A percentile compares a stretch with the other conserved stretches of the same genome.
These are phyloP conservation scores for Camellia sinensis DNA, from an alignment of 148 eudicot species.

Conservation along the genomic window DNA sequence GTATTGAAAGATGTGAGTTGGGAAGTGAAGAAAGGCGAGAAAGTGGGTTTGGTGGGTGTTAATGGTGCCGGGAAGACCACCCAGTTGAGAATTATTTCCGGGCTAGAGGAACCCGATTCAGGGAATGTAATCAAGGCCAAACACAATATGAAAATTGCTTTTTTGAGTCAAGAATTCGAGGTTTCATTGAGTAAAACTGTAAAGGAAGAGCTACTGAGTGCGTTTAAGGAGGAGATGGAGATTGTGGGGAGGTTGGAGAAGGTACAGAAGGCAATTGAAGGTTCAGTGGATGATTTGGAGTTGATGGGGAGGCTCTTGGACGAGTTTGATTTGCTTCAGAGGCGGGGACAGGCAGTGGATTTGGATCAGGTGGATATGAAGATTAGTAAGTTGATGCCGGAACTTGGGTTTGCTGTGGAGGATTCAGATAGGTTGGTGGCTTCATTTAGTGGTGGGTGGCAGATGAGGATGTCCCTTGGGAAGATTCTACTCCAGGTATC, in stretches of 20 bases:
- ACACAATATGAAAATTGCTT: constrained; percentile 78
- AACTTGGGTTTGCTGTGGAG: constrained; percentile 79
- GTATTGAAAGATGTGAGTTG: constrained; percentile 76
- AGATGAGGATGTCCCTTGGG: constrained; percentile 99
- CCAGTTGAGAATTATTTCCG: constrained; percentile 88
- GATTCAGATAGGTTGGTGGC: constrained; percentile 94
- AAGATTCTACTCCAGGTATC: constrained; percentile 94
- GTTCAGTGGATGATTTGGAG: constrained; percentile 82
- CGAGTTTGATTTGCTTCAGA: constrained; percentile 91
- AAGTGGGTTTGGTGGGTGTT: constrained; percentile 92
- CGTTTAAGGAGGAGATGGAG: constrained; percentile 91
- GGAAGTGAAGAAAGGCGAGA: constrained; percentile 97
- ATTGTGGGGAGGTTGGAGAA: constrained; percentile 70
- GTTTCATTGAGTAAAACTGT: constrained; percentile 74
- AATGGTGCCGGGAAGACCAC: constrained; percentile 99
- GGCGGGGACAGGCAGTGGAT: constrained; percentile 72
- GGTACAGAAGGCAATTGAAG: constrained; percentile 90
- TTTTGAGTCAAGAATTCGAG: constrained; percentile 94
- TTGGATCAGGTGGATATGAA: constrained; percentile 78
- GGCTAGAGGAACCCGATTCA: constrained; percentile 80
- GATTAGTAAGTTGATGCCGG: constrained; percentile 89
- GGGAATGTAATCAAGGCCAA: constrained; percentile 91
- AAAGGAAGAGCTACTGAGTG: constrained; percentile 85
- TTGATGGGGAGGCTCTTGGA: constrained; percentile 96
- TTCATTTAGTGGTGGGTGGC: constrained; percentile 98